Evolutionary conservation across 192 early-diverging fungal species (phyloP).

Genomic region (Paraglomus brasilianum): DNA sequence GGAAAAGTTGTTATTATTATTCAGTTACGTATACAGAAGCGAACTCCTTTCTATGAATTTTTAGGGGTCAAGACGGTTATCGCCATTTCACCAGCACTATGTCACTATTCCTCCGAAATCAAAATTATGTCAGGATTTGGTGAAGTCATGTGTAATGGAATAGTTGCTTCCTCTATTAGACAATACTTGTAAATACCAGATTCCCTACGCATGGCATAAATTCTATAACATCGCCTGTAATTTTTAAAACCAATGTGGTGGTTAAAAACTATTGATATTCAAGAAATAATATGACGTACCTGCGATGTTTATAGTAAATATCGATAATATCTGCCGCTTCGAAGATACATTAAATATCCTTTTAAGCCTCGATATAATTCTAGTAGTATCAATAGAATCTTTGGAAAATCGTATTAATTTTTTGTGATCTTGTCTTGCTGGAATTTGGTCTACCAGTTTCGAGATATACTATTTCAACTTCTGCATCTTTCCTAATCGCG

Average conservation of each 20-base stretch:
- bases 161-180: constrained; percentile 9
- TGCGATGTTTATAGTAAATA: constrained; percentile 21
- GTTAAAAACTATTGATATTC: background rate
- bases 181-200: constrained; percentile 12
- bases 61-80: too few species aligned
- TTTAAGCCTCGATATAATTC: background rate
- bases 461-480: constrained; percentile 3
- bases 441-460: constrained; percentile 6
- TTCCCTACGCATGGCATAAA: too few species aligned
- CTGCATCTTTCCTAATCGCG: background rate
- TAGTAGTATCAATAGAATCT: constrained; percentile 1
- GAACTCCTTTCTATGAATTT: too few species aligned
- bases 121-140: too few species aligned
- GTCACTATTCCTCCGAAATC: too few species aligned
- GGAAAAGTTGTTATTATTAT: too few species aligned
- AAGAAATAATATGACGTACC: constrained; percentile 1
- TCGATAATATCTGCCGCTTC: background rate
- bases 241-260: background rate
- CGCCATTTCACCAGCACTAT: too few species aligned
- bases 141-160: constrained; percentile 17
- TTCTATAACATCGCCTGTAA: constrained; percentile 14
- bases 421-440: constrained; percentile 8
- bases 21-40: too few species aligned
- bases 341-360: background rate
- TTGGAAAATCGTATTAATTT: constrained; percentile 12